Conservation (phyloP, 176 grass and related monocot species). For the Juncus effusus region DNA sequence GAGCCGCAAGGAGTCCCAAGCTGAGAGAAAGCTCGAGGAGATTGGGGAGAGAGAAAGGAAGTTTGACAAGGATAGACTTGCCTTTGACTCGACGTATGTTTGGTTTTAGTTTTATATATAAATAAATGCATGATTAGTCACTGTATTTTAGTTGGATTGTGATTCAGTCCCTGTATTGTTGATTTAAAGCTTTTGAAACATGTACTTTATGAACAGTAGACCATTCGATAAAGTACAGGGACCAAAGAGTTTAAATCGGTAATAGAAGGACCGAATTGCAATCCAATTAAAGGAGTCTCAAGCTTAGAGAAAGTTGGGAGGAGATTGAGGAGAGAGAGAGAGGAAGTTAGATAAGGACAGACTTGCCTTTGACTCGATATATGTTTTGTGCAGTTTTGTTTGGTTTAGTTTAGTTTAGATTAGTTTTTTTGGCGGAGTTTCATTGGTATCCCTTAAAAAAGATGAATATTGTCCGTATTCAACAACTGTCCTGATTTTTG, state of each 20-base stretch:
- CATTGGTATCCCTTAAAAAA: no score
- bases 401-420: no score
- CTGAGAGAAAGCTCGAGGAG: slow-evolving; percentile 77
- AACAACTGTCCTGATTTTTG: not conserved
- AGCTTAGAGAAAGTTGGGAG: slow-evolving; percentile 66
- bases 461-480: no score
- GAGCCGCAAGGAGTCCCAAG: slow-evolving; percentile 81
- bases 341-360: slow-evolving; percentile 83
- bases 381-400: slow-evolving; percentile 12
- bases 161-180: no score
- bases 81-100: slow-evolving; percentile 69
- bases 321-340: slow-evolving; percentile 60
- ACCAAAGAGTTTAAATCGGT: no score
- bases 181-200: not conserved
- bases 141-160: no score
- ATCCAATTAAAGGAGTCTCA: slow-evolving; percentile 51
- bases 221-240: no score
- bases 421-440: not conserved
- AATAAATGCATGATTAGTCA: not conserved
- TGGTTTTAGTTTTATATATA: not conserved
- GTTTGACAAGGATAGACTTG: slow-evolving; percentile 76
- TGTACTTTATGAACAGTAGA: not conserved
- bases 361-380: slow-evolving; percentile 72
- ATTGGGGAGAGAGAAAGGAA: slow-evolving; percentile 65
- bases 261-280: no score